Percentiles rank a stretch among this genome's conserved stretches.
These are phyloP conservation scores for Wickerhamomyces subpelliculosus DNA, from an alignment of 805 yeast species.

Conservation along the genomic window DNA sequence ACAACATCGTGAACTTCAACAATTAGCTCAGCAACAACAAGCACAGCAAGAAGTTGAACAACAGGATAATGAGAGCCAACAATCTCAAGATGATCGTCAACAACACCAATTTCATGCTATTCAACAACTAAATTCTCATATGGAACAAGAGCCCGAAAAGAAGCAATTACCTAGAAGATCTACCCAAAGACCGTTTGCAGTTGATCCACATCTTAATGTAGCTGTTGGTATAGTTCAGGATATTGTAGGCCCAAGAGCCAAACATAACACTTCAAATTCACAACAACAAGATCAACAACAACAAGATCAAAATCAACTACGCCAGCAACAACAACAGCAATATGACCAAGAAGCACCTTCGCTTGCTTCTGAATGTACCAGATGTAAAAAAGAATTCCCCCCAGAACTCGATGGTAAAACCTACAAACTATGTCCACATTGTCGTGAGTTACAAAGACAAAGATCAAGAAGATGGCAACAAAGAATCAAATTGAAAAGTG, in stretches of 20 bases:
- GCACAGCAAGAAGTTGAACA: background rate
- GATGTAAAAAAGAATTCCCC: slow-evolving; percentile 57
- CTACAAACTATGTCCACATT: slow-evolving; percentile 55
- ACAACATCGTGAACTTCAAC: slow-evolving; percentile 1
- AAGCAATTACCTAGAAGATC: slow-evolving; percentile 3
- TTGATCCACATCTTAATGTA: slow-evolving; percentile 19
- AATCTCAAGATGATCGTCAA: background rate
- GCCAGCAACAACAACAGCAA: slow-evolving; percentile 2
- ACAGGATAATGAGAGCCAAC: background rate
- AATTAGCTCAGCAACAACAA: slow-evolving; percentile 2
- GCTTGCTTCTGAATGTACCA: slow-evolving; percentile 36
- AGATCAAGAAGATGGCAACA: slow-evolving; percentile 60
- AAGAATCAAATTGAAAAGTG: slow-evolving; percentile 50
- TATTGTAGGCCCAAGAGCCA: slow-evolving; percentile 15
- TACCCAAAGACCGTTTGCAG: slow-evolving; percentile 10
- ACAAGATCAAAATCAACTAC: background rate
- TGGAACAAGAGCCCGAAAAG: too few species aligned
- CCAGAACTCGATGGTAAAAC: slow-evolving; percentile 28
- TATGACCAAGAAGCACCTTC: background rate
- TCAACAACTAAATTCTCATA: too few species aligned
- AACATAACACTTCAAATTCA: slow-evolving; percentile 2
- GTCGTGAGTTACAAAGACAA: slow-evolving; percentile 57
- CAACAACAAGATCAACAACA: background rate
- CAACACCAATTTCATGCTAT: slow-evolving; percentile 1
- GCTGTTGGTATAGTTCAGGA: slow-evolving; percentile 18